These are phyloP conservation scores for Solanum lignicaule DNA, from an alignment of 257 asterid species.

Conservation along the genomic window DNA sequence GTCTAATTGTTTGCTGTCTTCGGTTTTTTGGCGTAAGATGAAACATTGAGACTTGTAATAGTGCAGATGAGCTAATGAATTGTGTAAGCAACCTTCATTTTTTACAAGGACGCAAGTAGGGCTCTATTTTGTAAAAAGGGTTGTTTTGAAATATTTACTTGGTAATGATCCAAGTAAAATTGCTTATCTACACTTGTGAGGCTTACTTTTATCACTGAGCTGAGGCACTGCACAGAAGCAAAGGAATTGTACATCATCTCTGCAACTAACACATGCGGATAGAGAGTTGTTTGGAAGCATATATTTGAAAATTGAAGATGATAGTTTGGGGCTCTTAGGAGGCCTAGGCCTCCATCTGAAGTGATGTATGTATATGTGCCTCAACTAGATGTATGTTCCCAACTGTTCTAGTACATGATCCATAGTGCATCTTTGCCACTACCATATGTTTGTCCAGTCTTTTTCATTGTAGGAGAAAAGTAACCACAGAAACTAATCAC, in stretches of 20 bases:
- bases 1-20: neutral
- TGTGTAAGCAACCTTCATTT: neutral
- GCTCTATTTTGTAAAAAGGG: neutral
- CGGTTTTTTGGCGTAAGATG: neutral
- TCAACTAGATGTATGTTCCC: neutral
- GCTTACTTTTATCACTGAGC: neutral
- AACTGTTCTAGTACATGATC: neutral
- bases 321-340: neutral
- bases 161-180: neutral
- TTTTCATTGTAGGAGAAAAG: neutral
- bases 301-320: neutral
- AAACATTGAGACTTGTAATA: neutral
- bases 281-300: neutral
- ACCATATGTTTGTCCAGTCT: neutral
- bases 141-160: neutral
- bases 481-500: neutral
- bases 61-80: neutral
- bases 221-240: neutral
- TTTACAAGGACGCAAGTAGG: neutral
- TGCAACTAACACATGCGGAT: neutral
- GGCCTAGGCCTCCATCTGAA: neutral
- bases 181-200: neutral
- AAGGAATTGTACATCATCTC: neutral
- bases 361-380: neutral
- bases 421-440: neutral